phyloP scores from a whole-genome alignment of 352 stramenopile genomes.

The Pythium pyrilobum region DNA sequence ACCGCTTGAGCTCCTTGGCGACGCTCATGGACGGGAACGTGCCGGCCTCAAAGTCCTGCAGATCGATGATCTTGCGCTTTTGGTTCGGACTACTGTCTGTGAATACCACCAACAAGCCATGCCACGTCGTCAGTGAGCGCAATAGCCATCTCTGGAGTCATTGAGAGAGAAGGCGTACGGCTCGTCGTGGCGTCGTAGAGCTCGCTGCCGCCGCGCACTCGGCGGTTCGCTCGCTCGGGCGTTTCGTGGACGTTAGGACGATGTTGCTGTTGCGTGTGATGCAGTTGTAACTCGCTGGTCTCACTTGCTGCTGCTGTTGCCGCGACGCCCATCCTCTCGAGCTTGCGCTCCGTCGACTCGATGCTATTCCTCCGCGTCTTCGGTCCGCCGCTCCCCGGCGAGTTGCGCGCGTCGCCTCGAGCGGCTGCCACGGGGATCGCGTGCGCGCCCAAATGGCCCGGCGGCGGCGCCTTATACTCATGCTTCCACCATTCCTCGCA shows the following conservation, averaged over 20 bases:
- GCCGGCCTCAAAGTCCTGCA: constrained; percentile 33
- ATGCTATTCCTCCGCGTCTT: background rate
- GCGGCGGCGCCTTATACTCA: constrained; percentile 21
- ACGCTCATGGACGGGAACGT: constrained; percentile 25
- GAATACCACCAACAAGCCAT: background rate
- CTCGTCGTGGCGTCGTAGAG: constrained; percentile 18
- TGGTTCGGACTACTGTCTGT: constrained; percentile 55
- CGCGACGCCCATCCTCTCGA: constrained; percentile 6
- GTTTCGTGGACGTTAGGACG: constrained; percentile 26
- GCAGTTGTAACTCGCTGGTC: no score
- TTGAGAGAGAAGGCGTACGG: constrained; percentile 11
- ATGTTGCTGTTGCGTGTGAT: background rate
- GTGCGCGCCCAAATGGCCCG: constrained; percentile 24
- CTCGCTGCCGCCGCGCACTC: constrained; percentile 21
- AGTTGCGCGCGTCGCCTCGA: constrained; percentile 1
- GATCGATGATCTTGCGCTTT: constrained; percentile 61
- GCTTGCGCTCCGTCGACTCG: background rate
- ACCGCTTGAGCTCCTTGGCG: constrained; percentile 54
- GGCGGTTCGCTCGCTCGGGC: constrained; percentile 35
- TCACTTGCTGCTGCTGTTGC: background rate
- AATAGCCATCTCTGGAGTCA: background rate
- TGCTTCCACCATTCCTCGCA: constrained; percentile 21
- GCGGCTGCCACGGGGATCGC: background rate
- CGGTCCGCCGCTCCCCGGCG: no score
- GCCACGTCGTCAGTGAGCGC: background rate